Evolutionary conservation across 768 basidiomycete genomes (phyloP).

Genomic region (Suillus hirtellus): DNA sequence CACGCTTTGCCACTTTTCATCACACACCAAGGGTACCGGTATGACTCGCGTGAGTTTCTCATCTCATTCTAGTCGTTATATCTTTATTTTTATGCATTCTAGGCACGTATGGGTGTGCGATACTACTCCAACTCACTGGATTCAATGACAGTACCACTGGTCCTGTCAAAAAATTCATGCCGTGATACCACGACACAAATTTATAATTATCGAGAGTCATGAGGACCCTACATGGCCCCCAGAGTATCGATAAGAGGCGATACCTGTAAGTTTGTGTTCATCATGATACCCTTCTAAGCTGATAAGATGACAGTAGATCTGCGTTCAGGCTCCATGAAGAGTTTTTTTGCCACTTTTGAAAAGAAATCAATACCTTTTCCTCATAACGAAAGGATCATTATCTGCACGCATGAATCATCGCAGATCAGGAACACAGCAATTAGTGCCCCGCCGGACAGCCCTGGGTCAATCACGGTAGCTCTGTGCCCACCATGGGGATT

Average conservation of each 20-base stretch:
- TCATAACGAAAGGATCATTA: background rate
- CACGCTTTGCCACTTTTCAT: conserved; percentile 9
- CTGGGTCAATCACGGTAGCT: background rate
- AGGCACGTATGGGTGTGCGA: background rate
- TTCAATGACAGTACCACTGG: background rate
- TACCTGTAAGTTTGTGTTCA: background rate
- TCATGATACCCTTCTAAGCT: background rate
- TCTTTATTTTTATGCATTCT: background rate
- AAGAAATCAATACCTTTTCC: background rate
- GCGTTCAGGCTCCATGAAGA: background rate
- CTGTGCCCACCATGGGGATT: background rate
- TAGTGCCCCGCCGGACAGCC: background rate
- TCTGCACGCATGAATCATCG: background rate
- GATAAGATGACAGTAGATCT: background rate
- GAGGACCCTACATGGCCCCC: background rate
- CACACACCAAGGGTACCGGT: background rate
- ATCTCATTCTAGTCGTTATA: background rate
- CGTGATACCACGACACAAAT: background rate
- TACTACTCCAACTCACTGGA: background rate
- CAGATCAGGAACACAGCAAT: background rate
- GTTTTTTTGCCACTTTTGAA: background rate
- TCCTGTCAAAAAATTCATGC: background rate
- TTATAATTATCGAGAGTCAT: too few relatives aligned
- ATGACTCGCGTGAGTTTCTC: background rate
- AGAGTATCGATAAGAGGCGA: background rate